Percentiles rank a stretch among this genome's conserved stretches.
Evolutionary conservation across 148 eudicot genomes (phyloP).

Genomic region (Rhododendron kiyosumense): DNA sequence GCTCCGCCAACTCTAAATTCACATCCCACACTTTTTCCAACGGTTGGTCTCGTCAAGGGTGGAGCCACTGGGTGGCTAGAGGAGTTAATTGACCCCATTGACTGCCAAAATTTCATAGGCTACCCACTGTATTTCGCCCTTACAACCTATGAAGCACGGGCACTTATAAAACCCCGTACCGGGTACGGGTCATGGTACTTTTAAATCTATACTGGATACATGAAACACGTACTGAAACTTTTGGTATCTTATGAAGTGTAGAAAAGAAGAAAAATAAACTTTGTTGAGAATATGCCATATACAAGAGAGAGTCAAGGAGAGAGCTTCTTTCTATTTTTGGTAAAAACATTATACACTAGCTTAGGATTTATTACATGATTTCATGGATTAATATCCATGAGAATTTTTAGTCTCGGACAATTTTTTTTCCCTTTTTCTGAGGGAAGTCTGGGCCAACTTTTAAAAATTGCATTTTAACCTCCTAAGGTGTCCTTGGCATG

Average conservation of each 20-base stretch:
- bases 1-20: not conserved
- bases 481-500: not conserved
- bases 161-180: not conserved
- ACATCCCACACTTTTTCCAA: not conserved
- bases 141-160: not conserved
- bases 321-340: not conserved
- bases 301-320: not conserved
- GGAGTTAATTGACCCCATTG: not conserved
- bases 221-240: no score
- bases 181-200: not conserved
- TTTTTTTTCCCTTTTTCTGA: not conserved
- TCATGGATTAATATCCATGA: not conserved
- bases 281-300: not conserved
- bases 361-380: not conserved
- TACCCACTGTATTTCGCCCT: not conserved
- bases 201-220: no score
- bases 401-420: not conserved
- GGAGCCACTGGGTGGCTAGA: not conserved
- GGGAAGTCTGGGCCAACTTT: not conserved
- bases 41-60: not conserved
- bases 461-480: not conserved
- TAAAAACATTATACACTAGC: not conserved
- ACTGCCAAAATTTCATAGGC: not conserved
- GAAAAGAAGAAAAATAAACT: no score
- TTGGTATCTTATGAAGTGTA: not conserved